Evolutionary conservation across 106 monocot species (phyloP).

Genomic region (Dactylorhiza incarnata): DNA sequence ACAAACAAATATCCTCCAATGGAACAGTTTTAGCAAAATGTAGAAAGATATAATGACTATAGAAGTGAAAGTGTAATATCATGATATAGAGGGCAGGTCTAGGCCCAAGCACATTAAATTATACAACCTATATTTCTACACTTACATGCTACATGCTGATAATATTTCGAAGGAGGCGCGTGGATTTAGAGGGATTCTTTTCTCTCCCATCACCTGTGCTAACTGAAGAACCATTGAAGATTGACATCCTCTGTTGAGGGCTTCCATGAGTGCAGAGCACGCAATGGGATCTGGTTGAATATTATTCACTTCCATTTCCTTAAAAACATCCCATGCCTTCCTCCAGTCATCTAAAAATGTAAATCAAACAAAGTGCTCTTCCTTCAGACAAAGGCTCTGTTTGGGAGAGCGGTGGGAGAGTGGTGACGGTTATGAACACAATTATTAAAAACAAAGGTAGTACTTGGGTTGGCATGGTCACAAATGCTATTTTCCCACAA

Average conservation of each 20-base stretch:
- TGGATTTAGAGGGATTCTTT: slow-evolving; percentile 47
- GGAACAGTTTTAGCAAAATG: neutral
- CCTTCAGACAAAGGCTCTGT: neutral
- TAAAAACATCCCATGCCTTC: slow-evolving; percentile 70
- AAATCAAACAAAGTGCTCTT: neutral
- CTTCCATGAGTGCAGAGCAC: slow-evolving; percentile 75
- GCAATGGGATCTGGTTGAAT: slow-evolving; percentile 69
- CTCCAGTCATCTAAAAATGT: slow-evolving; percentile 50
- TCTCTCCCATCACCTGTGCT: slow-evolving; percentile 67
- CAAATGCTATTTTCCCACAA: no score
- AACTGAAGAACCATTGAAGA: slow-evolving; percentile 56
- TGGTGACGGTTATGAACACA: no score
- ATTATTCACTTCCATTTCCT: slow-evolving; percentile 68
- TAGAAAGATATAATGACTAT: neutral
- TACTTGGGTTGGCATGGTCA: no score
- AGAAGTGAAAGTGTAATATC: neutral
- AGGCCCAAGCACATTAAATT: neutral
- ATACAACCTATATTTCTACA: neutral
- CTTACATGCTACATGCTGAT: slow-evolving; percentile 91
- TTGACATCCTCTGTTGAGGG: slow-evolving; percentile 61
- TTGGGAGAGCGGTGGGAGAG: no score
- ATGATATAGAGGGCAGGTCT: neutral
- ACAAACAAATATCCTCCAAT: neutral
- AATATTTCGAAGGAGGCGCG: slow-evolving; percentile 59
- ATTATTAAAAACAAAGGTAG: no score